Evolutionary conservation across 1,284 basidiomycete species (phyloP).

Genomic region (Melanopsichium pennsylvanicum): DNA sequence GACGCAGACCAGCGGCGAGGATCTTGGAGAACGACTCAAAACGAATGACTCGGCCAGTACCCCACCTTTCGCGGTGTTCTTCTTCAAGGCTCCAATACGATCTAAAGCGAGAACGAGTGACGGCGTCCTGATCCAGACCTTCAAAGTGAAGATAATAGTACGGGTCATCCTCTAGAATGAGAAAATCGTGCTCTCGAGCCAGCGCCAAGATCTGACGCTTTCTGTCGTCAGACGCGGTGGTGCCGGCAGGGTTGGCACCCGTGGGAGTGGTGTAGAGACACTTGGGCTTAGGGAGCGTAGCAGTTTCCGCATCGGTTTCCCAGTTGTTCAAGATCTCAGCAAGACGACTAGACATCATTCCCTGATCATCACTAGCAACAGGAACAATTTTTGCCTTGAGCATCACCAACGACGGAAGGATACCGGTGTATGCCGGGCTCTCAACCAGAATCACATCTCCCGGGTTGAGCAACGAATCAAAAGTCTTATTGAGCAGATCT

Average conservation of each 20-base stretch:
- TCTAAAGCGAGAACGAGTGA: slow-evolving; percentile 36
- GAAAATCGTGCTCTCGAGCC: slow-evolving; percentile 54
- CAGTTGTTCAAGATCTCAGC: slow-evolving; percentile 77
- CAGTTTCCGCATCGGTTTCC: slow-evolving; percentile 71
- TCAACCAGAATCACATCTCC: slow-evolving; percentile 86
- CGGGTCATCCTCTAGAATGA: slow-evolving; percentile 59
- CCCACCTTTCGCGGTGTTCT: slow-evolving; percentile 50
- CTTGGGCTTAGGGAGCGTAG: slow-evolving; percentile 74
- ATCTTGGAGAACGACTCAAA: slow-evolving; percentile 72
- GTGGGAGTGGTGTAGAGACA: slow-evolving; percentile 79
- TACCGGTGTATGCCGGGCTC: slow-evolving; percentile 76
- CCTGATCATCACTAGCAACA: slow-evolving; percentile 80
- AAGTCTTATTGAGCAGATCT: slow-evolving; percentile 77
- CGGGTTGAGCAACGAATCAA: slow-evolving; percentile 74
- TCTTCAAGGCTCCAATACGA: slow-evolving; percentile 62
- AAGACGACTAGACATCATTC: slow-evolving; percentile 75
- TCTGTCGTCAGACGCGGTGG: slow-evolving; percentile 70
- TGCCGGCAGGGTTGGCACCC: slow-evolving; percentile 65
- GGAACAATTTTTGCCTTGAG: slow-evolving; percentile 65
- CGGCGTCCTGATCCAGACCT: slow-evolving; percentile 55
- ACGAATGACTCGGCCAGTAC: slow-evolving; percentile 60
- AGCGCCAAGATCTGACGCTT: slow-evolving; percentile 80
- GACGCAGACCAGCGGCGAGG: slow-evolving; percentile 65
- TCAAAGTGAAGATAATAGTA: slow-evolving; percentile 61
- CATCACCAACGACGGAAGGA: slow-evolving; percentile 53